Evolutionary conservation across 345 rosid species (phyloP).

Genomic region (Salix caprea): DNA sequence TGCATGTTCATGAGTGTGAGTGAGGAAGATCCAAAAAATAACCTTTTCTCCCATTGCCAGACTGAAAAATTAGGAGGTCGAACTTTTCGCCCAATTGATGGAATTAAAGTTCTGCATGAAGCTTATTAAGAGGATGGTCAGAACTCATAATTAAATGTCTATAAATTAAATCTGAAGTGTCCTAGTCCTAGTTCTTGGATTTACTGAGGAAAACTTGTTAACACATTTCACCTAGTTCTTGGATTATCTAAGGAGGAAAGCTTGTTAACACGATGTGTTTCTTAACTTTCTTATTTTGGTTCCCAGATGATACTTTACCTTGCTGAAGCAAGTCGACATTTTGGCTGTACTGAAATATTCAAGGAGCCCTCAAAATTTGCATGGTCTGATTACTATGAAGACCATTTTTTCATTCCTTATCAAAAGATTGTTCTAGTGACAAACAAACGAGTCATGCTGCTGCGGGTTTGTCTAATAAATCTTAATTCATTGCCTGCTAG

Average conservation of each 20-base stretch:
- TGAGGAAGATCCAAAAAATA: no score
- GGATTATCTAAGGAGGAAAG: not conserved
- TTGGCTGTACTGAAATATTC: slow-evolving; percentile 89
- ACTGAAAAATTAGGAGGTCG: not conserved
- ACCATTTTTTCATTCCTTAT: slow-evolving; percentile 71
- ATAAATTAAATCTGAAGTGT: not conserved
- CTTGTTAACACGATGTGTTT: not conserved
- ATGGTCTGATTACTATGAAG: slow-evolving; percentile 79
- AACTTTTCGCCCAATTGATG: not conserved
- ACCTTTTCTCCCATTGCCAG: no score
- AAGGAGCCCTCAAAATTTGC: slow-evolving; percentile 95
- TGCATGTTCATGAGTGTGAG: no score
- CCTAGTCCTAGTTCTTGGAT: slow-evolving; percentile 3
- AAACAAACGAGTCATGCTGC: slow-evolving; percentile 71
- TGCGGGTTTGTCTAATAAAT: slow-evolving; percentile 52
- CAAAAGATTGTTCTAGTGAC: slow-evolving; percentile 78
- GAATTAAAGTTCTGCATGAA: not conserved
- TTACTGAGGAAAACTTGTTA: not conserved
- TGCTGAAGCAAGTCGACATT: slow-evolving; percentile 82
- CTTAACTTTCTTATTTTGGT: slow-evolving; percentile 18
- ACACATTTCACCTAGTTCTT: slow-evolving; percentile 4
- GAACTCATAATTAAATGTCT: not conserved
- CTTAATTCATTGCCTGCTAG: not conserved
- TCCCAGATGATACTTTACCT: slow-evolving; percentile 83
- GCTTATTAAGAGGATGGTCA: not conserved